phyloP scores from a whole-genome alignment of 2,329 filamentous ascomycete genomes.

The Penicillium sp. region DNA sequence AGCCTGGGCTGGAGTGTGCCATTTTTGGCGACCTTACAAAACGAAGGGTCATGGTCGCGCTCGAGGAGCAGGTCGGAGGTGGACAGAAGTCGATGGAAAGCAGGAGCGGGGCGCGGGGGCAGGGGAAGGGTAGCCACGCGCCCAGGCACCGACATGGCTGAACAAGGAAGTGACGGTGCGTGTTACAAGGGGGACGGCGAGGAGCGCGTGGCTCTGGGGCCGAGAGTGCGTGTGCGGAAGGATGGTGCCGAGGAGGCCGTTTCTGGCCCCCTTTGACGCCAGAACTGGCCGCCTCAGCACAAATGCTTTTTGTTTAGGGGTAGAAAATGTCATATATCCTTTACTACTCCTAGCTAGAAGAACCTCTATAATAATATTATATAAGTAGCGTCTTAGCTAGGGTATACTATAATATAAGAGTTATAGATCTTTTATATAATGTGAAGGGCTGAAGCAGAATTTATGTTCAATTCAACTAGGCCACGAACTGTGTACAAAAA shows the following conservation, averaged over 20 bases:
- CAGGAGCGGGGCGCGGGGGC: not conserved
- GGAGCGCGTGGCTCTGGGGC: conserved; percentile 7
- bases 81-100: not conserved
- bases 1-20: not conserved
- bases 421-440: no score
- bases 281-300: conserved; percentile 13
- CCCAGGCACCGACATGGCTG: not conserved
- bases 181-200: conserved; percentile 2
- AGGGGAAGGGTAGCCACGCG: conserved; percentile 1
- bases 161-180: not conserved
- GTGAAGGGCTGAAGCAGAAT: no score
- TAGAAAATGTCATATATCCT: no score
- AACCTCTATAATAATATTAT: no score
- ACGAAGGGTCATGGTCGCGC: not conserved
- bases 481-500: no score
- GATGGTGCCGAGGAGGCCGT: conserved; percentile 13
- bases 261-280: conserved; percentile 4
- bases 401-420: no score
- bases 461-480: no score
- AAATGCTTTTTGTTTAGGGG: conserved; percentile 14
- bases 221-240: conserved; percentile 9
- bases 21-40: not conserved
- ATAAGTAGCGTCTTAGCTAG: no score
- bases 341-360: no score
- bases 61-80: not conserved